Base-by-base conservation (phyloP, 176 grass and related monocot genomes). In the Oryza meridionalis region DNA sequence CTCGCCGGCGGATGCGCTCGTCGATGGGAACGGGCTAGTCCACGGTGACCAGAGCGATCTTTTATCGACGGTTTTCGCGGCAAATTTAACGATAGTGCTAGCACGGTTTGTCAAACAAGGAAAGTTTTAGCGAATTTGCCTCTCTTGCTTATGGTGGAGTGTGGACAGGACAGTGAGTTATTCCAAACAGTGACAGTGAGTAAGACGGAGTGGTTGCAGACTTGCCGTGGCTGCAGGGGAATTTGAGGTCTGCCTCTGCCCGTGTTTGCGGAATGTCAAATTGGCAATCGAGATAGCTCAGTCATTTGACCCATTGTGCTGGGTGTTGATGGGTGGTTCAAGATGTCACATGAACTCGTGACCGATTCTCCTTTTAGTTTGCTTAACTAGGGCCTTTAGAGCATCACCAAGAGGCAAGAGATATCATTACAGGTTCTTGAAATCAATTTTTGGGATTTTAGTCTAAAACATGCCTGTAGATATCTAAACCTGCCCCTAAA, bases 101-200 rank as follows among this genome's bases (percentile, higher is more conserved):
- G 55, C 16, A 17, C 29, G 24, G 26, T 49, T 46, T 22, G 35
- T 78, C 37, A 16, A 31, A 21, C 21, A 29, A 11, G 11, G 79
- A 55, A 81, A 72, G 49, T 11, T 81, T 81, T 62, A 7, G 6
- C 14, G 0, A 58, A 1, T 38, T 70, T 70, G 37, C 7, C 10
- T 55, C 29, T 69, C 25, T 3, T 47, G 15, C 2, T 13, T 50
- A 0, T 58, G 16, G 7, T 21, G 6, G 16, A 6, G 14, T 40
- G 50, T 44, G 47, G 15, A 51, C 11, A 51, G 9, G 9, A 16
- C 10, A 13, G 67, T 17, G 53, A 65, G 40, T 47, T 72, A 82
- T 73, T 73, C 69, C 49, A 51, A 59, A 49, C 79, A 81, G 35
- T 13, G 45, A 69, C 79, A 81, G 11, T 31, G 29, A 31, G 29